phyloP scores from a whole-genome alignment of 2,329 filamentous ascomycete genomes.

The Arthroderma uncinatum region DNA sequence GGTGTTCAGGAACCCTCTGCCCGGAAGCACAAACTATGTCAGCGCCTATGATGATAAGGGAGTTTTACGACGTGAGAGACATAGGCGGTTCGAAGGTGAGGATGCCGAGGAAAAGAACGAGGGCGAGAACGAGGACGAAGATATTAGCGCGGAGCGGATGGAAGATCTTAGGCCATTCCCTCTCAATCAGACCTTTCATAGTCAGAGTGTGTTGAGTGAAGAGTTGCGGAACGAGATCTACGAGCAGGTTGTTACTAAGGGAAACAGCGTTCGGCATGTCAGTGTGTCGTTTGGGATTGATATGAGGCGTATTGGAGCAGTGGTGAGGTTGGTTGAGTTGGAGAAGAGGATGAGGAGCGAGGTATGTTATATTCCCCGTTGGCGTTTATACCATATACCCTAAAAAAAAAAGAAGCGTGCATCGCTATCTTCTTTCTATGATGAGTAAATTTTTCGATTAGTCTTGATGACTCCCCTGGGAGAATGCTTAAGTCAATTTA shows the following conservation, averaged over 20 bases:
- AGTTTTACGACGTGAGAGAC: no score
- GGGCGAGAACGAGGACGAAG: constrained; percentile 2
- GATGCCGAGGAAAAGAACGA: constrained; percentile 12
- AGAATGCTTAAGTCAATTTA: constrained; percentile 53
- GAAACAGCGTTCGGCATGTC: constrained; percentile 61
- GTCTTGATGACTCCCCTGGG: constrained; percentile 82
- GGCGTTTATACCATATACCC: not conserved
- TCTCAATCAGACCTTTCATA: constrained; percentile 58
- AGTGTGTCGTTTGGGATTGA: constrained; percentile 69
- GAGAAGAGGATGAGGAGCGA: constrained; percentile 66
- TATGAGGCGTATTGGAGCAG: constrained; percentile 71
- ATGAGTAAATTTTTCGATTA: constrained; percentile 87
- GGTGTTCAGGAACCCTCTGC: constrained; percentile 39
- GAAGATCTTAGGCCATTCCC: constrained; percentile 60
- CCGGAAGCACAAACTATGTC: constrained; percentile 45
- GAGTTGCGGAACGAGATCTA: constrained; percentile 63
- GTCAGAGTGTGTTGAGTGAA: constrained; percentile 63
- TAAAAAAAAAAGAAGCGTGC: not conserved
- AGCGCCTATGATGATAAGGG: constrained; percentile 45
- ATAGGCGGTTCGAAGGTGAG: no score
- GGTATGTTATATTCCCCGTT: constrained; percentile 47
- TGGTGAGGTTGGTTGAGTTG: constrained; percentile 73
- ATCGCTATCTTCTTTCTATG: constrained; percentile 32
- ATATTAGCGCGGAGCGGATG: no score
- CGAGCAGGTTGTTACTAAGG: constrained; percentile 51